phyloP scores from a whole-genome alignment of 2,329 filamentous ascomycete species.

The Colletotrichum sansevieriae region DNA sequence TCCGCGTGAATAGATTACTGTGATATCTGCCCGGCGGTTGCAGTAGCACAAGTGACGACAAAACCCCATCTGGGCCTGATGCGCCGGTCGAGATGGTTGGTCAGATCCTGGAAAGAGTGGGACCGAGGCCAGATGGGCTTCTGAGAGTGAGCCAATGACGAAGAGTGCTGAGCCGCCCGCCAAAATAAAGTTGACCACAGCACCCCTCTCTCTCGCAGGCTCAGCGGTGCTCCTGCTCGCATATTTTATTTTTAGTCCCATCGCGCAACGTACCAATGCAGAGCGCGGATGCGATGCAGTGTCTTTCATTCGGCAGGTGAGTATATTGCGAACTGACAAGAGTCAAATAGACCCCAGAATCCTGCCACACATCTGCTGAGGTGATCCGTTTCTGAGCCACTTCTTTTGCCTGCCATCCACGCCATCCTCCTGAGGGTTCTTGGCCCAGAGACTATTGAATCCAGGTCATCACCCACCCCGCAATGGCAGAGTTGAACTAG shows the following conservation, averaged over 20 bases:
- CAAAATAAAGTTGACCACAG: constrained; percentile 38
- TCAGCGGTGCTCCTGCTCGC: not conserved
- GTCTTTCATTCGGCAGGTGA: constrained; percentile 9
- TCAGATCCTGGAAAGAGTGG: constrained; percentile 2
- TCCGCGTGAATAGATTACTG: constrained; percentile 11
- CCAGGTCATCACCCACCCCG: not conserved
- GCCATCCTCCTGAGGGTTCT: not conserved
- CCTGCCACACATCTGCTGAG: constrained; percentile 17
- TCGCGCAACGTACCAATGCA: constrained; percentile 32
- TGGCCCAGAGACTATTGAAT: constrained; percentile 34
- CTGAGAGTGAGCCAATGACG: constrained; percentile 33
- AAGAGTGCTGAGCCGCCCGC: constrained; percentile 32
- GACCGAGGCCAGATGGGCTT: constrained; percentile 8
- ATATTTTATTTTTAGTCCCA: constrained; percentile 36
- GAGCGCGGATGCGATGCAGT: constrained; percentile 19
- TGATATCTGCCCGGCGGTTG: constrained; percentile 37
- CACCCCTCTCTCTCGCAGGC: not conserved
- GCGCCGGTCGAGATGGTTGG: constrained; percentile 30
- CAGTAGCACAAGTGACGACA: constrained; percentile 39
- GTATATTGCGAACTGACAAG: constrained; percentile 10
- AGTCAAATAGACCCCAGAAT: constrained; percentile 20
- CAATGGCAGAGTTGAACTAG: constrained; percentile 1
- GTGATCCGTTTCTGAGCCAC: constrained; percentile 8
- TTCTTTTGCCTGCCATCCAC: constrained; percentile 13
- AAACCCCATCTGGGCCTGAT: constrained; percentile 14